Evolutionary conservation across 2,329 filamentous ascomycete genomes (phyloP).

Genomic region (Fusarium protoensiforme): DNA sequence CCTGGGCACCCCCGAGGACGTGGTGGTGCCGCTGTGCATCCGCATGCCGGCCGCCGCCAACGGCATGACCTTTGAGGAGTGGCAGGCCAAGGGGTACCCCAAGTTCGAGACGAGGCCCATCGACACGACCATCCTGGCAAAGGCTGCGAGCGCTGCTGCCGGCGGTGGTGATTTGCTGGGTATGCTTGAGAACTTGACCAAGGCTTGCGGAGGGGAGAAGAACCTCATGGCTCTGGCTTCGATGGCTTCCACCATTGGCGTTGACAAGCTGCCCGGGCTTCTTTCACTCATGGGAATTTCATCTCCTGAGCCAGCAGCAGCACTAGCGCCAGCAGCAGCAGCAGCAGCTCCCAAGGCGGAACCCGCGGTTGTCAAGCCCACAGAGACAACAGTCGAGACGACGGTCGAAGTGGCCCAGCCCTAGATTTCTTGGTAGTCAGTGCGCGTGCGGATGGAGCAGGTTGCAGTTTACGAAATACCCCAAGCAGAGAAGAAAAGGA

Average conservation of each 20-base stretch:
- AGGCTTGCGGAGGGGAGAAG: not conserved
- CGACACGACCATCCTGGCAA: not conserved
- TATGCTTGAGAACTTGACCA: not conserved
- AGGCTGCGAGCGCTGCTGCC: not conserved
- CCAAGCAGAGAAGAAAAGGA: not conserved
- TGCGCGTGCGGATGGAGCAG: not conserved
- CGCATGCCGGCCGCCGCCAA: slow-evolving; percentile 51
- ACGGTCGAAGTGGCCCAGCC: slow-evolving; percentile 4
- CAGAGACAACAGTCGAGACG: not conserved
- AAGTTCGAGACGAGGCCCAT: slow-evolving; percentile 6
- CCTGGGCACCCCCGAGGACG: slow-evolving; percentile 48
- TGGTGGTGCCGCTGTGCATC: slow-evolving; percentile 55
- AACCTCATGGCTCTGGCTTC: not conserved
- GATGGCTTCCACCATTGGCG: not conserved
- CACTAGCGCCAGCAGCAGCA: not conserved
- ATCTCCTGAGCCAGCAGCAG: not conserved
- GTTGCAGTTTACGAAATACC: not conserved
- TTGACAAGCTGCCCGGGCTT: not conserved
- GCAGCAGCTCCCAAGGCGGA: not conserved
- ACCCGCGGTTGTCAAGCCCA: not conserved
- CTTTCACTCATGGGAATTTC: not conserved
- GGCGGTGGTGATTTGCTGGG: not conserved
- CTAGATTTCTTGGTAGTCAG: not conserved
- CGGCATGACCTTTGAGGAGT: slow-evolving; percentile 49
- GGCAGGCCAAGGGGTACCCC: slow-evolving; percentile 42